Evolutionary conservation across 2,329 filamentous ascomycete species (phyloP).

Genomic region (Chalaropsis thielavioides): DNA sequence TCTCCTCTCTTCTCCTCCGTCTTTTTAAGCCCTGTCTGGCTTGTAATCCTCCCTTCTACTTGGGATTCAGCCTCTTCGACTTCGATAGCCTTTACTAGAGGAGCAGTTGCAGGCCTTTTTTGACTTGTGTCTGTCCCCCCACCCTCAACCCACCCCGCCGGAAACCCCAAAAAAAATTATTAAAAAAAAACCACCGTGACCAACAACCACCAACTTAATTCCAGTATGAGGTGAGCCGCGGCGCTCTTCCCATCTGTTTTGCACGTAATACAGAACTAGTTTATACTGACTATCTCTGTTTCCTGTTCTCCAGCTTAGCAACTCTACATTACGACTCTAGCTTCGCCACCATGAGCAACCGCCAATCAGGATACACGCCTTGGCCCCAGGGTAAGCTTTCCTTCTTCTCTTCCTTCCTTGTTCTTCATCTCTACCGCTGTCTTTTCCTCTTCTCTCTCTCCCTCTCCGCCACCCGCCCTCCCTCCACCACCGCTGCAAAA

Average conservation of each 20-base stretch:
- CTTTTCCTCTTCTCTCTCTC: constrained; percentile 2
- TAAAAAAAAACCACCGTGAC: neutral
- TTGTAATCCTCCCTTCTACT: neutral
- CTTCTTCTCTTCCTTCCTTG: neutral
- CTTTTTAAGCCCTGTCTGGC: neutral
- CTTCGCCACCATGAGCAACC: constrained; percentile 17
- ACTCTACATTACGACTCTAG: constrained; percentile 13
- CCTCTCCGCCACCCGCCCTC: neutral
- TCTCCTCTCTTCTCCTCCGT: neutral
- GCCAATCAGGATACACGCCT: constrained; percentile 12
- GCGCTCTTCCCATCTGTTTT: constrained; percentile 14
- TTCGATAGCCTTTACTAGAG: constrained; percentile 1
- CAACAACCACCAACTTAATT: constrained; percentile 8
- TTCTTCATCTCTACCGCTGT: neutral
- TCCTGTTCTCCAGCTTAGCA: constrained; percentile 9
- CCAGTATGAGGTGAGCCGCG: constrained; percentile 17
- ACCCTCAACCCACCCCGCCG: constrained; percentile 5
- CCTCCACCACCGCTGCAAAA: neutral
- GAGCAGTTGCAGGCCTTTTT: constrained; percentile 7
- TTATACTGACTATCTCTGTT: constrained; percentile 8
- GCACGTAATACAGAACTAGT: neutral
- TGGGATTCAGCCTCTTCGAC: neutral
- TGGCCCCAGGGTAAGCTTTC: constrained; percentile 11
- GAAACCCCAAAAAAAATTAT: neutral
- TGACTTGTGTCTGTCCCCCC: constrained; percentile 11